phyloP scores from a whole-genome alignment of 495 filamentous ascomycete genomes.

The Evansstolkia leycettana region DNA sequence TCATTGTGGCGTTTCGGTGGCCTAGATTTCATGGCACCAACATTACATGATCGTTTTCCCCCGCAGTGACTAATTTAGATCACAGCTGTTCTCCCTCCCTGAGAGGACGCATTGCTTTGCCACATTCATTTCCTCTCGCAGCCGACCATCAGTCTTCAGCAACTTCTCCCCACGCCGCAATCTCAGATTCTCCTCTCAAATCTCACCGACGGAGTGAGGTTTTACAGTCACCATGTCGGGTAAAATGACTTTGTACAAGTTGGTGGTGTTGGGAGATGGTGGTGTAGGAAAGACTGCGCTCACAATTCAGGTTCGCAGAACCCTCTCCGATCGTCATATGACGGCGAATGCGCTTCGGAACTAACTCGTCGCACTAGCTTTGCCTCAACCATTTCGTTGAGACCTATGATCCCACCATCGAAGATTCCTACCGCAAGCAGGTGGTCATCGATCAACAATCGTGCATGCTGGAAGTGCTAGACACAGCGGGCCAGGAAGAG shows the following conservation, averaged over 20 bases:
- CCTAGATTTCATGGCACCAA: too few species aligned
- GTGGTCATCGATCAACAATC: constrained; percentile 93
- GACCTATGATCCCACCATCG: constrained; percentile 93
- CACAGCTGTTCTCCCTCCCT: constrained; percentile 13
- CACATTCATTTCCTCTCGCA: constrained; percentile 10
- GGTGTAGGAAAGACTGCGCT: constrained; percentile 94
- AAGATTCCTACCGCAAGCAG: constrained; percentile 97
- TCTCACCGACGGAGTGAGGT: not conserved
- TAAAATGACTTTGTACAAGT: constrained; percentile 95
- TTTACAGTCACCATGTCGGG: constrained; percentile 44
- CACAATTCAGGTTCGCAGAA: constrained; percentile 76
- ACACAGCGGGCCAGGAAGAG: constrained; percentile 98
- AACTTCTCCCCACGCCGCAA: not conserved
- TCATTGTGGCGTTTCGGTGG: too few species aligned
- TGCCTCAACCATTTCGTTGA: constrained; percentile 73
- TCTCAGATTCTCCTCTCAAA: not conserved
- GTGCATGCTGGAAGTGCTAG: constrained; percentile 96
- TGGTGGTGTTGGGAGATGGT: constrained; percentile 93
- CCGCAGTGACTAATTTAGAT: constrained; percentile 16
- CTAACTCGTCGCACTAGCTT: constrained; percentile 29
- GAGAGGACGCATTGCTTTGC: constrained; percentile 10
- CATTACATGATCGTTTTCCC: too few species aligned
- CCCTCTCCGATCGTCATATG: constrained; percentile 2
- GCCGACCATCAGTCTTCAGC: too few species aligned
- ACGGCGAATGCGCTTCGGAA: too few species aligned